Evolutionary conservation across 805 yeast species (phyloP).

Genomic region (Candida sanyiensis): DNA sequence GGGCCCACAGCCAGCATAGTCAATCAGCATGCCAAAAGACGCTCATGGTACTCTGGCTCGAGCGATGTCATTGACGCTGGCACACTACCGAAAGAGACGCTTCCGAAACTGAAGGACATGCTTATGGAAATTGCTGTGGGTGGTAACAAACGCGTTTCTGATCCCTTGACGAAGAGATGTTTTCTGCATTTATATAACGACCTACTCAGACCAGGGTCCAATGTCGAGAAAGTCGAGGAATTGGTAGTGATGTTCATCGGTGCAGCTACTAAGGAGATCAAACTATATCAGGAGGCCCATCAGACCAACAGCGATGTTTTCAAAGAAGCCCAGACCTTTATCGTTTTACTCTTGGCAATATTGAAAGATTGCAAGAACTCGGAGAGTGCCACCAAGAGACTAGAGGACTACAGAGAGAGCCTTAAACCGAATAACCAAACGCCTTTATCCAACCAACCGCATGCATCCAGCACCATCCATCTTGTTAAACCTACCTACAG

Average conservation of each 20-base stretch:
- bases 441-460: slow-evolving; percentile 23
- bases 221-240: slow-evolving; percentile 34
- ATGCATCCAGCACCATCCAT: not conserved
- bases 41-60: slow-evolving; percentile 27
- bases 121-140: slow-evolving; percentile 44
- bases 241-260: slow-evolving; percentile 48
- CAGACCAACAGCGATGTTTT: slow-evolving; percentile 16
- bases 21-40: slow-evolving; percentile 16
- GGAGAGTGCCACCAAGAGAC: slow-evolving; percentile 36
- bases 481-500: slow-evolving; percentile 42
- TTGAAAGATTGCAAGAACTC: slow-evolving; percentile 20
- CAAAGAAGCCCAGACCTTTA: slow-evolving; percentile 19
- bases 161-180: slow-evolving; percentile 50
- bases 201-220: slow-evolving; percentile 34
- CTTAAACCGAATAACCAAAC: slow-evolving; percentile 14
- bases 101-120: slow-evolving; percentile 34
- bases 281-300: slow-evolving; percentile 25
- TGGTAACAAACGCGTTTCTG: slow-evolving; percentile 29
- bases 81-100: slow-evolving; percentile 31
- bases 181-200: slow-evolving; percentile 60
- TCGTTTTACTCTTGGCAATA: slow-evolving; percentile 13
- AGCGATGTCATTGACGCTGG: slow-evolving; percentile 25
- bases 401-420: slow-evolving; percentile 37
- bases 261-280: slow-evolving; percentile 47
- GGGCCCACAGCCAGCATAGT: slow-evolving; percentile 20